These are phyloP conservation scores for Silene latifolia DNA, from an alignment of 148 eudicot genomes.

Conservation along the genomic window DNA sequence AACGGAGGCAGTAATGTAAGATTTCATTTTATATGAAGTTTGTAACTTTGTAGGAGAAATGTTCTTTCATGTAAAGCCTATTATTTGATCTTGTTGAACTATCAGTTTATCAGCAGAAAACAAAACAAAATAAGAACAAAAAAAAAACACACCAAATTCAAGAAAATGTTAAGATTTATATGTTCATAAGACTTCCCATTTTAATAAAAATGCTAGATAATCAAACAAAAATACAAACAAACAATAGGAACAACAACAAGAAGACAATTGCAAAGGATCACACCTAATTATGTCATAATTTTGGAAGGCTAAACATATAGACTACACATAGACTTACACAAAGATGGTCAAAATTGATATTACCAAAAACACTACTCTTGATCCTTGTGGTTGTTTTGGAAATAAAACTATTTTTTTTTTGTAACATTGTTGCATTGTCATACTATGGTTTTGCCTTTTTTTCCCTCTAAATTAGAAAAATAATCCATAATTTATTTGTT, in stretches of 20 bases:
- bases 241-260: constrained; percentile 18
- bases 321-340: constrained; percentile 6
- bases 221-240: constrained; percentile 17
- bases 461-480: no score
- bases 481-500: no score
- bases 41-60: not conserved
- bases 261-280: constrained; percentile 11
- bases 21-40: not conserved
- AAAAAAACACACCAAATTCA: constrained; percentile 1
- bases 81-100: constrained; percentile 10
- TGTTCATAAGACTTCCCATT: constrained; percentile 14
- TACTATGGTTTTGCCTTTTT: no score
- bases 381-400: not conserved
- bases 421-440: no score
- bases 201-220: constrained; percentile 5
- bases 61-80: constrained; percentile 24
- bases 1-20: no score
- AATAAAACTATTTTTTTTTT: no score
- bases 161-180: constrained; percentile 12
- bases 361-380: not conserved
- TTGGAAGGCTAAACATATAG: not conserved
- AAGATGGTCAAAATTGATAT: not conserved
- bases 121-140: constrained; percentile 15
- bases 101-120: constrained; percentile 4
- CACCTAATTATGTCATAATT: constrained; percentile 2